Conservation (phyloP, 768 basidiomycete genomes). For the Trametes cubensis region DNA sequence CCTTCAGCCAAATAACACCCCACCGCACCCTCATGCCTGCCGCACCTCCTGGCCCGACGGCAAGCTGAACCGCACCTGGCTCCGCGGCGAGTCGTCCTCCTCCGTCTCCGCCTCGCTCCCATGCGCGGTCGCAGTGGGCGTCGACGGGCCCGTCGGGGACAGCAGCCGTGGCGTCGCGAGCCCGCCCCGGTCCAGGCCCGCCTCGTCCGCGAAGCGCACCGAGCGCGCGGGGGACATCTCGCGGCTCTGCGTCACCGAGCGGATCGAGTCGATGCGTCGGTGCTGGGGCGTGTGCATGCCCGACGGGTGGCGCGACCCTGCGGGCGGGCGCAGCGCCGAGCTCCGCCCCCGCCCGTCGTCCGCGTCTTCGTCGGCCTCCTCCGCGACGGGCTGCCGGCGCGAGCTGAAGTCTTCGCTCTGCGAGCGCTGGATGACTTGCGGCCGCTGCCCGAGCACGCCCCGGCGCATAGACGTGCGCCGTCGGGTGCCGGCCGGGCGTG, state of each 20-base stretch:
- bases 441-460: conserved; percentile 22
- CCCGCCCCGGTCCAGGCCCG: conserved; percentile 22
- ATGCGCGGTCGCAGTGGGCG: conserved; percentile 8
- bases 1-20: background rate
- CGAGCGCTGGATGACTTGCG: conserved; percentile 15
- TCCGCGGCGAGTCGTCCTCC: conserved; percentile 26
- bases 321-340: conserved; percentile 6
- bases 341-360: conserved; percentile 30
- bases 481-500: conserved; percentile 16
- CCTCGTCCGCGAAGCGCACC: conserved; percentile 48
- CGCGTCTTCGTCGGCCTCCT: conserved; percentile 13
- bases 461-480: conserved; percentile 21
- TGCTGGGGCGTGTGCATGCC: conserved; percentile 27
- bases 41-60: conserved; percentile 17
- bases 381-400: conserved; percentile 2
- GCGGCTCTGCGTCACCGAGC: conserved; percentile 31
- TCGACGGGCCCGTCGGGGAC: conserved; percentile 26
- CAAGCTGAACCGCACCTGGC: conserved; percentile 28
- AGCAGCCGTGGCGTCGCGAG: conserved; percentile 23
- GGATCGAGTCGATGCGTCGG: conserved; percentile 36
- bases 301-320: conserved; percentile 16
- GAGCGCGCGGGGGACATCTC: conserved; percentile 52
- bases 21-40: background rate
- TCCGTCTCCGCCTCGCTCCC: conserved; percentile 29
- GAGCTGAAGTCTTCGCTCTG: conserved; percentile 17